Percentiles rank a stretch among this genome's conserved stretches.
Evolutionary conservation across 345 rosid species (phyloP).

Genomic region (Hibiscus mutabilis): DNA sequence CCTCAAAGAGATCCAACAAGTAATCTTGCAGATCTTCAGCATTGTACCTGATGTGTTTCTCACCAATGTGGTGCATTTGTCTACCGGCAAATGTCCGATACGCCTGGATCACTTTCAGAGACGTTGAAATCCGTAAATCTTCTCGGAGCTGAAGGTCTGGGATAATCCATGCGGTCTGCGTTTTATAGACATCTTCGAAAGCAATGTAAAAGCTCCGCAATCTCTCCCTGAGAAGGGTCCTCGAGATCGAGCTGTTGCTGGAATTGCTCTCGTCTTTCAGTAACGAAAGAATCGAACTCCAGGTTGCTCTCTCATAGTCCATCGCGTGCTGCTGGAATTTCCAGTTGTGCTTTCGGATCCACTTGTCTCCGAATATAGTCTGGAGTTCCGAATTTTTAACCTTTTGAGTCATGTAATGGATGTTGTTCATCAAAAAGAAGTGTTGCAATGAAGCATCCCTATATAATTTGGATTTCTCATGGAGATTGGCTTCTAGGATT

Average conservation of each 20-base stretch:
- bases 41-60: conserved; percentile 57
- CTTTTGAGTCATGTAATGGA: conserved; percentile 82
- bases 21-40: conserved; percentile 64
- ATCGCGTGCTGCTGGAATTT: conserved; percentile 72
- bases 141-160: conserved; percentile 61
- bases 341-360: conserved; percentile 75
- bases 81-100: conserved; percentile 61
- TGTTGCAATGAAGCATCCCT: conserved; percentile 58
- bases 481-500: conserved; percentile 59
- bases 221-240: conserved; percentile 51
- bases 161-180: conserved; percentile 73
- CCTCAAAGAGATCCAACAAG: conserved; percentile 74
- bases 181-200: conserved; percentile 75
- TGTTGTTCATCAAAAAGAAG: conserved; percentile 76
- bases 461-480: conserved; percentile 60
- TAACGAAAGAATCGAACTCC: conserved; percentile 59
- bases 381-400: conserved; percentile 61
- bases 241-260: conserved; percentile 33
- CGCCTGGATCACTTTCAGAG: conserved; percentile 69
- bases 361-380: conserved; percentile 55
- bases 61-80: conserved; percentile 44
- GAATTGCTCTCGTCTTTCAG: conserved; percentile 57
- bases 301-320: conserved; percentile 67
- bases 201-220: conserved; percentile 52
- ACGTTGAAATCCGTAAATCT: conserved; percentile 63